Evolutionary conservation across 225 moss, liverwort and hornwort species (phyloP).

Genomic region (Physcomitrellopsis africana): DNA sequence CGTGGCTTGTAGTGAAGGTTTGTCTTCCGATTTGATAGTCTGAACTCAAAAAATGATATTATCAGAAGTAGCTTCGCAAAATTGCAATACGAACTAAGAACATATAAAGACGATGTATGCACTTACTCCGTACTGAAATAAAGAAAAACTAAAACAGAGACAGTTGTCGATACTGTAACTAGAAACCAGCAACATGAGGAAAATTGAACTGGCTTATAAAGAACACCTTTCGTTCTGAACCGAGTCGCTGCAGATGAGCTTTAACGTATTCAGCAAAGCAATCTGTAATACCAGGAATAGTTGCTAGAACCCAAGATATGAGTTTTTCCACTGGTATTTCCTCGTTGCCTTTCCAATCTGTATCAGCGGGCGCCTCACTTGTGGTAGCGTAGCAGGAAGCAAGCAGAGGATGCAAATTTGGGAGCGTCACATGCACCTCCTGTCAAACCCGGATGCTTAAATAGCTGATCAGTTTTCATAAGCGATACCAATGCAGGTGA

Average conservation of each 20-base stretch:
- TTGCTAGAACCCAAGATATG: constrained; percentile 72
- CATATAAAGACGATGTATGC: neutral
- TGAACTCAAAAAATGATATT: constrained; percentile 28
- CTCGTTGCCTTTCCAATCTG: constrained; percentile 54
- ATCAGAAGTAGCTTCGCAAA: constrained; percentile 25
- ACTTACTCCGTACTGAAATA: neutral
- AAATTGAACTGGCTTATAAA: neutral
- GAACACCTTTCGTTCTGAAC: neutral
- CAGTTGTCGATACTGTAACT: neutral
- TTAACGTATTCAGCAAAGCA: constrained; percentile 73
- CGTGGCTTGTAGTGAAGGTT: constrained; percentile 27
- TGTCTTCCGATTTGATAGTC: constrained; percentile 31
- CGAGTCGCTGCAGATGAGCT: constrained; percentile 45
- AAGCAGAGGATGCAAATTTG: constrained; percentile 52
- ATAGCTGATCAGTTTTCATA: neutral
- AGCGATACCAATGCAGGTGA: neutral
- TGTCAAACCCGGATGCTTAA: constrained; percentile 20
- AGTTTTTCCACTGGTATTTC: constrained; percentile 65
- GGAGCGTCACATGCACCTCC: constrained; percentile 55
- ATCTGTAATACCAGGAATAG: constrained; percentile 72
- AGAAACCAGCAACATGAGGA: neutral
- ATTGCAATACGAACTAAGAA: constrained; percentile 13
- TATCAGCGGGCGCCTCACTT: constrained; percentile 42
- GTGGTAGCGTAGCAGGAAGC: constrained; percentile 41
- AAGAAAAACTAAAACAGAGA: neutral